Evolutionary conservation across 179 eudicot species (phyloP), one percentile per base, ranked within the genome.

Genomic region (Beta lomatogona): DNA sequence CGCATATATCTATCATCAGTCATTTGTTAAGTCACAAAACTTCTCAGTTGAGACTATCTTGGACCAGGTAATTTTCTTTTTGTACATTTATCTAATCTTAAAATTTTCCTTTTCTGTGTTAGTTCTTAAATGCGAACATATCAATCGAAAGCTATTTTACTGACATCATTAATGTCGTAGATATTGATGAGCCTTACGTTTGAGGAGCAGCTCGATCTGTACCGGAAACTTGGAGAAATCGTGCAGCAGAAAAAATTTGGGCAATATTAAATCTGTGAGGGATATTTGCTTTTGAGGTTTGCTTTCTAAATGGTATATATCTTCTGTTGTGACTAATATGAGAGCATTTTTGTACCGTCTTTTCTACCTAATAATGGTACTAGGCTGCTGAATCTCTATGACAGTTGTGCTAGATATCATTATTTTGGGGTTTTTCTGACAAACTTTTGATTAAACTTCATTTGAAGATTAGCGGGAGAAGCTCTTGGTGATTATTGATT

Each of bases 1-100:
- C 55, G 98, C 99, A 6, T 95, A 94, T 81, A 95, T 94, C 82
- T 95, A 95, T 73, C 98, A 93, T 77, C 99, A 93, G 84, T 95
- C 99, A 41, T 95, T 95, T 83, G 88, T 95, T 31, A 86, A 86
- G 78, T 80, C 93, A 60, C 93, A 94, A 81, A 89, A 89, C 89
- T 79, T 95, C 75, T 91, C 97, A 14, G 89, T 94, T 21, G 98
- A 92, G 84, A 85, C 87, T 80, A 87, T 95, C 65, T 75, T 95
- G 82, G 98, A 95, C 82, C 97, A 91, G 98, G 99, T 94, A 85
- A n/a, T 73, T 18, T 16, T 22, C 60, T 55, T 60, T 71, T 71
- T 58, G 21, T 59, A 76, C 31, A 16, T 10, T 1, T 31, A 41
- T 18, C 4, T 41, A 18, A 16, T 71, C n/a, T 50, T 71, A 41